These are phyloP conservation scores for Cladosporium sphaerospermum DNA, from an alignment of 2,329 filamentous ascomycete genomes.

Conservation along the genomic window DNA sequence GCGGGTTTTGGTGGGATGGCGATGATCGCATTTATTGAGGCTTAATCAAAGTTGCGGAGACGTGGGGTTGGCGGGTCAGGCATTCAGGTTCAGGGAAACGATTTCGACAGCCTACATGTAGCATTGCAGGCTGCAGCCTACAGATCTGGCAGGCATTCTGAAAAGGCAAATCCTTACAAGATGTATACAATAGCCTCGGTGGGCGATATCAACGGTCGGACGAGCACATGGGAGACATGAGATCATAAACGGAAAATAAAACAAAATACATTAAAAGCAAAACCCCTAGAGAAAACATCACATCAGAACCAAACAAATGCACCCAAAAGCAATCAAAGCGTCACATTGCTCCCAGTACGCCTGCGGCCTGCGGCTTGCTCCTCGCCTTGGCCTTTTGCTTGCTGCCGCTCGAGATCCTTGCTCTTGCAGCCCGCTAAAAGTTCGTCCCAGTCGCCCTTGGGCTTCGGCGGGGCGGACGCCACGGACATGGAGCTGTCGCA, in stretches of 20 bases:
- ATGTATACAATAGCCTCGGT: too few species aligned
- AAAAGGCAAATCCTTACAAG: too few species aligned
- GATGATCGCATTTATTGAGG: slow-evolving; percentile 8
- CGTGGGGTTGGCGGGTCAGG: background rate
- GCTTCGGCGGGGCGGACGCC: slow-evolving; percentile 10
- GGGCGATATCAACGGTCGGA: too few species aligned
- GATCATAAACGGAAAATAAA: background rate
- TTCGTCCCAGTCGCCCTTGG: slow-evolving; percentile 11
- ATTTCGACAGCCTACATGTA: too few species aligned
- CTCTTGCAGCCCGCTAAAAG: slow-evolving; percentile 9
- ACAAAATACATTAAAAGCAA: slow-evolving; percentile 6
- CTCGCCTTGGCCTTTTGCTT: background rate
- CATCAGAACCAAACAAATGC: slow-evolving; percentile 2
- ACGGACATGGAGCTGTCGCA: slow-evolving; percentile 12
- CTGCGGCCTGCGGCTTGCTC: background rate
- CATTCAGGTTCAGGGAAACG: too few species aligned
- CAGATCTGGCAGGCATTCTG: too few species aligned
- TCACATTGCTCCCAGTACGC: slow-evolving; percentile 5
- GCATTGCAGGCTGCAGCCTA: too few species aligned
- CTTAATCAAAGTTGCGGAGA: slow-evolving; percentile 2
- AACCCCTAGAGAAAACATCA: background rate
- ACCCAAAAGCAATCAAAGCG: background rate
- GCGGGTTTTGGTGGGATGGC: background rate
- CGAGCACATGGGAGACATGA: background rate
- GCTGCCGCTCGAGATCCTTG: slow-evolving; percentile 8